phyloP scores from a whole-genome alignment of 2,329 filamentous ascomycete genomes.

The Clarireedia homoeocarpa region DNA sequence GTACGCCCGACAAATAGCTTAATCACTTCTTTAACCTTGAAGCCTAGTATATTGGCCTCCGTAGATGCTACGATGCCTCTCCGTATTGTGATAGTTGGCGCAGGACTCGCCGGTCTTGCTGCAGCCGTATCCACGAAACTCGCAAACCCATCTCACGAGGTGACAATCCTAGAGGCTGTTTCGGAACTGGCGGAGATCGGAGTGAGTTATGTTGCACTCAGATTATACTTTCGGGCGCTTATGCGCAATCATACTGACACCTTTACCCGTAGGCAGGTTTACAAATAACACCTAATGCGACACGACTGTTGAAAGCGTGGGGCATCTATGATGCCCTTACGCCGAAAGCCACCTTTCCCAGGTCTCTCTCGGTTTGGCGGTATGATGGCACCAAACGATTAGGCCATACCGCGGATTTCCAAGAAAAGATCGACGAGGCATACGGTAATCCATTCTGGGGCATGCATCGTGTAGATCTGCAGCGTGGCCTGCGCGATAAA shows the following conservation, averaged over 20 bases:
- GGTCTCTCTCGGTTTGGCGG: conserved; percentile 41
- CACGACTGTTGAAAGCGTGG: conserved; percentile 25
- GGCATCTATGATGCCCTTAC: conserved; percentile 20
- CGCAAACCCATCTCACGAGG: conserved; percentile 31
- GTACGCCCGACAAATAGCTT: no score
- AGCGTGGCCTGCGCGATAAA: conserved; percentile 35
- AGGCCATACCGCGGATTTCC: conserved; percentile 21
- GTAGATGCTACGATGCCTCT: conserved; percentile 12
- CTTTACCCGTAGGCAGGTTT: conserved; percentile 20
- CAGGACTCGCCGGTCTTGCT: conserved; percentile 36
- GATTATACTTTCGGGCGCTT: no score
- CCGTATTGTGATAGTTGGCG: conserved; percentile 36
- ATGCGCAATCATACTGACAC: not conserved
- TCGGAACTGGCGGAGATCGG: conserved; percentile 33
- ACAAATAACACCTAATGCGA: conserved; percentile 27
- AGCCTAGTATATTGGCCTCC: not conserved
- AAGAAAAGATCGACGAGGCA: conserved; percentile 17
- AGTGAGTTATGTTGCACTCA: conserved; percentile 10
- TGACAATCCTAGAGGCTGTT: conserved; percentile 37
- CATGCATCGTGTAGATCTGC: conserved; percentile 41
- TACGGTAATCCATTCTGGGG: conserved; percentile 34
- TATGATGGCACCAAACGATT: conserved; percentile 39
- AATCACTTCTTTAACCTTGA: no score
- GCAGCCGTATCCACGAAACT: conserved; percentile 31
- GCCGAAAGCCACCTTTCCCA: conserved; percentile 33